Base-by-base conservation (phyloP, 495 filamentous ascomycete species). In the Xylaria intraflava region DNA sequence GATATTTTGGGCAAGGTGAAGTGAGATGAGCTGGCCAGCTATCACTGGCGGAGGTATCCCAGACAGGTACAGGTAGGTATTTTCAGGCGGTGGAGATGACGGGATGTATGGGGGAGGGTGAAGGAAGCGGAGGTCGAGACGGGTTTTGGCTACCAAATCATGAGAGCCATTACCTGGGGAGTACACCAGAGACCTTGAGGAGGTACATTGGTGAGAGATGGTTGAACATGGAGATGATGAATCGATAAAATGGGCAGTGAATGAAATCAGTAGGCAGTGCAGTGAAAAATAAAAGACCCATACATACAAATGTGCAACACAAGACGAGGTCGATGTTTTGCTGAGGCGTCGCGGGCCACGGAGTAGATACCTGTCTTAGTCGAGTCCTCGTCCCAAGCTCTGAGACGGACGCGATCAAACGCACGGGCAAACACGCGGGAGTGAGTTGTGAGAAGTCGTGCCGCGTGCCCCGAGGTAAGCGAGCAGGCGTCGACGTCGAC, bases 21-120 rank as follows among this genome's bases (percentile, higher is more conserved):
- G 24, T 30, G 42, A 23, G 42, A 40, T 46, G 42, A 53, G 51
- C 8, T 53, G 51, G 43, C 42, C 24, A 24, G 43, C 31, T 40
- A 33, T 36, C 41, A 46, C 50, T 45, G 50, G 35, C 35, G 35
- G 50, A 38, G 50, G 51, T 30, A 31, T 29, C 27, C 42, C 39
- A n/a, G 31, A 35, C 4, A n/a, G 31, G 31, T 35, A 35, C 31
- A 35, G 27, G 27, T 29, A 29, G 27, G 27, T 29, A 29, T 29
- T 29, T 38, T 38, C 35, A 38, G 35, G 35, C 35, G 35, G 35
- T 38, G 35, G 35, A 38, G n/a, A 17, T 2, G n/a, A 17, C 17
- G 35, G 35, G n/a, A 5, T 38, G 35, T 38, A 6, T 38, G 35
- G 35, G 16, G 35, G 35, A 38, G 35, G 35, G 9, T 9, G 27